Evolutionary conservation across 2,329 filamentous ascomycete genomes (phyloP).

Genomic region (Lachnellula arida): DNA sequence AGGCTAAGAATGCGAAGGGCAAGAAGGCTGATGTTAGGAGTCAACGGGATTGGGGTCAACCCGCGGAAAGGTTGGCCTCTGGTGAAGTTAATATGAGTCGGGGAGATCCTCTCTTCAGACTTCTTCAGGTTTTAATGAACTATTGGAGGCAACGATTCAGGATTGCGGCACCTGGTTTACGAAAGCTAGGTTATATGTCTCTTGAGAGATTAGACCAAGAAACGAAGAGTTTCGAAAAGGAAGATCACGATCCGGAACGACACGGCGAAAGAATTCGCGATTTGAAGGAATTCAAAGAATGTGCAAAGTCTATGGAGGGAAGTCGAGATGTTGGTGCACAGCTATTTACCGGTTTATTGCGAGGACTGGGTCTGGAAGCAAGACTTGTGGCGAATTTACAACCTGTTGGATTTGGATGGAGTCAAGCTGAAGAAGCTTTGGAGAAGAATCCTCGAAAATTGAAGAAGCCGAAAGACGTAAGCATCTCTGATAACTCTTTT

Average conservation of each 20-base stretch:
- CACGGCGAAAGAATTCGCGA: slow-evolving; percentile 75
- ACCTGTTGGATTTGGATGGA: slow-evolving; percentile 86
- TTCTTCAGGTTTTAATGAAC: slow-evolving; percentile 70
- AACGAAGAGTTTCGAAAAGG: slow-evolving; percentile 62
- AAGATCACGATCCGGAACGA: slow-evolving; percentile 53
- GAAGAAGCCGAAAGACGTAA: slow-evolving; percentile 22
- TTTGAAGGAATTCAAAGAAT: slow-evolving; percentile 62
- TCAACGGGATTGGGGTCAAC: slow-evolving; percentile 65
- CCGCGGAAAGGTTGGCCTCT: slow-evolving; percentile 64
- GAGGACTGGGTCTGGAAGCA: slow-evolving; percentile 76
- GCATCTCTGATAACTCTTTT: slow-evolving; percentile 34
- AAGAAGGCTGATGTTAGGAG: slow-evolving; percentile 36
- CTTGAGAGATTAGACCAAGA: slow-evolving; percentile 71
- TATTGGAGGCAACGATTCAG: slow-evolving; percentile 88
- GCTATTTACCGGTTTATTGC: slow-evolving; percentile 79
- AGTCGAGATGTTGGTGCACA: slow-evolving; percentile 86
- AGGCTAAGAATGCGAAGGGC: slow-evolving; percentile 35
- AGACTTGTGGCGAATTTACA: slow-evolving; percentile 82
- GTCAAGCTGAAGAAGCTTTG: slow-evolving; percentile 74
- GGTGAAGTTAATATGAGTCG: slow-evolving; percentile 72
- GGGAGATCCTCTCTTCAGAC: slow-evolving; percentile 72
- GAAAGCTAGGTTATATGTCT: slow-evolving; percentile 87
- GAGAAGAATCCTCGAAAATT: slow-evolving; percentile 28
- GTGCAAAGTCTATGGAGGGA: slow-evolving; percentile 67
- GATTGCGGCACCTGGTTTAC: slow-evolving; percentile 70